A percentile compares a stretch with the other conserved stretches of the same genome.
phyloP scores from a whole-genome alignment of 192 early-diverging fungal genomes.

The Pilaira anomala region DNA sequence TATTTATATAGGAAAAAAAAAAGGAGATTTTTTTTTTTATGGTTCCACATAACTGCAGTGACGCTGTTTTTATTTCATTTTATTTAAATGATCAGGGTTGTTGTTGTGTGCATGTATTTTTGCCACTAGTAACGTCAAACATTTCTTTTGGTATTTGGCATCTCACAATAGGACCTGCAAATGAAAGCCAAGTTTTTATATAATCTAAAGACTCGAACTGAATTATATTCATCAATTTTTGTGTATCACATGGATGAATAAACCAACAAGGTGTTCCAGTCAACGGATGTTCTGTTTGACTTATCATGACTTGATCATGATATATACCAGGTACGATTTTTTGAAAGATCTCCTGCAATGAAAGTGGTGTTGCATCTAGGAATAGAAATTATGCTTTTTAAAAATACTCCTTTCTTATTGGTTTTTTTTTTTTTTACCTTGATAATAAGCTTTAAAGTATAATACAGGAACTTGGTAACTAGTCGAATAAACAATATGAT shows the following conservation, averaged over 20 bases:
- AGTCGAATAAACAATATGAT: slow-evolving; percentile 60
- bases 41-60: background rate
- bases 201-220: slow-evolving; percentile 6
- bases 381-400: background rate
- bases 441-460: slow-evolving; percentile 52
- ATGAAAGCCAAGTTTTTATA: slow-evolving; percentile 24
- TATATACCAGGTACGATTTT: slow-evolving; percentile 26
- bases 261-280: slow-evolving; percentile 52
- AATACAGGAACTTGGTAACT: slow-evolving; percentile 59
- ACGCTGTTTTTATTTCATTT: too few relatives aligned
- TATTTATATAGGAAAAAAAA: background rate
- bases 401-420: background rate
- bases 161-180: slow-evolving; percentile 19
- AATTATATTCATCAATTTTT: slow-evolving; percentile 44
- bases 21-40: background rate
- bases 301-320: slow-evolving; percentile 10
- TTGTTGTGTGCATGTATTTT: too few relatives aligned
- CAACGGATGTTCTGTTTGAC: slow-evolving; percentile 54
- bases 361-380: slow-evolving; percentile 37
- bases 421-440: slow-evolving; percentile 26
- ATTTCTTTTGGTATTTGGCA: slow-evolving; percentile 13
- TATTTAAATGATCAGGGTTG: background rate
- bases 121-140: background rate
- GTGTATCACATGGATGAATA: slow-evolving; percentile 64
- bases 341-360: slow-evolving; percentile 44